phyloP scores from a whole-genome alignment of 371 early-diverging fungal genomes.

The Vairimorpha necatrix region DNA sequence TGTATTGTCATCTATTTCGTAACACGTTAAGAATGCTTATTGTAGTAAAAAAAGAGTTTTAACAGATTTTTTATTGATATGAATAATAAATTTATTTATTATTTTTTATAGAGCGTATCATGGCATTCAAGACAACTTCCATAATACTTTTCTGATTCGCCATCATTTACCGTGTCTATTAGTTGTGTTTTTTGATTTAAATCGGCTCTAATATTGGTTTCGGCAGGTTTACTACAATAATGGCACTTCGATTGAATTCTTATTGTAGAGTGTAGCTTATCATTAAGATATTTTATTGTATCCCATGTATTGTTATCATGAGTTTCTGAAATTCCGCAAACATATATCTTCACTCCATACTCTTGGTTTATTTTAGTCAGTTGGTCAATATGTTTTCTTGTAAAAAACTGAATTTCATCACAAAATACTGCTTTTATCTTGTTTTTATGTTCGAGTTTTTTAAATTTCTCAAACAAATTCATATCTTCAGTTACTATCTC shows the following conservation, averaged over 20 bases:
- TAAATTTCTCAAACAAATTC: background rate
- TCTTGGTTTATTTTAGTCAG: background rate
- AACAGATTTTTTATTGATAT: too few species aligned
- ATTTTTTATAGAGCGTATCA: too few species aligned
- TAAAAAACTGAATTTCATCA: slow-evolving; percentile 1
- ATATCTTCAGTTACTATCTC: background rate
- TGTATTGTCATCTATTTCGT: too few species aligned
- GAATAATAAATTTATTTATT: too few species aligned
- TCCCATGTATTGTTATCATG: background rate
- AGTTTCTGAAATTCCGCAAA: background rate
- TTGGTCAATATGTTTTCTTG: background rate
- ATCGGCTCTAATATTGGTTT: background rate
- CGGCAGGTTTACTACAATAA: background rate
- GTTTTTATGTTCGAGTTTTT: background rate
- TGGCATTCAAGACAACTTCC: background rate
- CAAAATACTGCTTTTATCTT: background rate
- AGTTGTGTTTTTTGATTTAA: background rate
- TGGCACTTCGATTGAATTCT: background rate
- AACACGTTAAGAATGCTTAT: too few species aligned
- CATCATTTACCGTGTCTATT: too few species aligned
- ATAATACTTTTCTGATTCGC: background rate
- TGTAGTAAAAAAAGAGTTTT: too few species aligned
- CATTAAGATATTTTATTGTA: background rate
- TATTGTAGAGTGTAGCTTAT: background rate
- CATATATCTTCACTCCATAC: background rate